Conservation (phyloP, 495 filamentous ascomycete species). For the Talaromyces thailandensis region DNA sequence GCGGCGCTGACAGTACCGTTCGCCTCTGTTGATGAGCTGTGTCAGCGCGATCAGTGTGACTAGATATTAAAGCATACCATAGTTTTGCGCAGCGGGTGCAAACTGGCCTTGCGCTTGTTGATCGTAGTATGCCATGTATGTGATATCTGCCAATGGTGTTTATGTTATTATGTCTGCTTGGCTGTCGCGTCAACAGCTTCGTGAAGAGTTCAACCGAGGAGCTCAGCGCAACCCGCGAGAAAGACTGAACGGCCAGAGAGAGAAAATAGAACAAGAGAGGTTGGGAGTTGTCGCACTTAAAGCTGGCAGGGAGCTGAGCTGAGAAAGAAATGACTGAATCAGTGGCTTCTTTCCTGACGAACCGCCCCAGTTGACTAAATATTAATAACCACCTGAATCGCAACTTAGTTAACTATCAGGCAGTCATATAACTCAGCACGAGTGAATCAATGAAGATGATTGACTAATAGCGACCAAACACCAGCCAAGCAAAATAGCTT, state of each 20-base stretch:
- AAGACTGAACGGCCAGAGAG: neutral
- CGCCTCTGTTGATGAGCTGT: neutral
- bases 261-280: neutral
- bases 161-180: neutral
- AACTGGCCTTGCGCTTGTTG: neutral
- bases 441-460: neutral
- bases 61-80: neutral
- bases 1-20: slow-evolving; percentile 20
- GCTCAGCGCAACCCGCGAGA: neutral
- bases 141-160: neutral
- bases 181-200: neutral
- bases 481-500: neutral
- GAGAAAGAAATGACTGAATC: neutral
- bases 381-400: neutral
- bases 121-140: neutral
- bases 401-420: neutral
- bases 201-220: neutral
- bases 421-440: neutral
- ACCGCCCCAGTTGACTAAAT: neutral
- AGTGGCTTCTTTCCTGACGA: neutral
- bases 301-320: neutral
- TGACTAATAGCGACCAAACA: neutral
- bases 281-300: neutral
- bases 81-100: neutral
- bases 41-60: neutral